Percentiles rank a stretch among this genome's conserved stretches.
Evolutionary conservation across 2,329 filamentous ascomycete species (phyloP).

Genomic region (Pseudogymnoascus sp.): DNA sequence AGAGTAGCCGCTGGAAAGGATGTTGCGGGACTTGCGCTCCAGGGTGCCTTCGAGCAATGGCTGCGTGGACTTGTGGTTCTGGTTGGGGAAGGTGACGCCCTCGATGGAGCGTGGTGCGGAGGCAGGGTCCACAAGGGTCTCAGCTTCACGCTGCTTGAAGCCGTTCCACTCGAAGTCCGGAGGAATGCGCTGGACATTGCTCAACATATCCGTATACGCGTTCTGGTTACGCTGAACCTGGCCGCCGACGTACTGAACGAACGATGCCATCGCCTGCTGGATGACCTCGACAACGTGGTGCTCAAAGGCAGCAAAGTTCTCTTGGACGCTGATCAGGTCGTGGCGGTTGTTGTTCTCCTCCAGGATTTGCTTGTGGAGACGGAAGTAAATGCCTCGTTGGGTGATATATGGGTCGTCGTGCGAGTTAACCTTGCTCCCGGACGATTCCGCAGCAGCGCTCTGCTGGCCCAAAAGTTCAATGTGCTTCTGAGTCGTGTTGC

Average conservation of each 20-base stretch:
- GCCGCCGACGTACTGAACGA: constrained; percentile 69
- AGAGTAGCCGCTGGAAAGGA: constrained; percentile 67
- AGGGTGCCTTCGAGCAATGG: constrained; percentile 80
- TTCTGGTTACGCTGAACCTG: constrained; percentile 75
- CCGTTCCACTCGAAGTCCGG: constrained; percentile 86
- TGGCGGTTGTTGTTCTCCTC: constrained; percentile 96
- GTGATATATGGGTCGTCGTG: constrained; percentile 82
- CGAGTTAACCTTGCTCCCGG: constrained; percentile 60
- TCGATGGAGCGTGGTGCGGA: constrained; percentile 65
- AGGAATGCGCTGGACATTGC: constrained; percentile 65
- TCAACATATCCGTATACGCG: constrained; percentile 77
- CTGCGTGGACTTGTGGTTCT: constrained; percentile 70
- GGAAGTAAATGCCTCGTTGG: constrained; percentile 70
- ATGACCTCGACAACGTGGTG: constrained; percentile 73
- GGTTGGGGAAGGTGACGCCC: constrained; percentile 76
- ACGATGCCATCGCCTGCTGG: constrained; percentile 73
- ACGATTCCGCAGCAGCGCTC: constrained; percentile 69
- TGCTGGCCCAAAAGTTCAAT: constrained; percentile 89
- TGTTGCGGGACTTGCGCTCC: constrained; percentile 83
- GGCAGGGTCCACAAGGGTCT: constrained; percentile 69
- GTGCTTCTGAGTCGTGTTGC: constrained; percentile 81
- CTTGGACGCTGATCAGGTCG: constrained; percentile 85
- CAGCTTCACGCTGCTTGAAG: constrained; percentile 64
- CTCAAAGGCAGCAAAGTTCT: constrained; percentile 82
- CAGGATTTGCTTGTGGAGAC: constrained; percentile 80